Conservation (phyloP, 2,329 filamentous ascomycete genomes). For the Fonsecaea monophora region DNA sequence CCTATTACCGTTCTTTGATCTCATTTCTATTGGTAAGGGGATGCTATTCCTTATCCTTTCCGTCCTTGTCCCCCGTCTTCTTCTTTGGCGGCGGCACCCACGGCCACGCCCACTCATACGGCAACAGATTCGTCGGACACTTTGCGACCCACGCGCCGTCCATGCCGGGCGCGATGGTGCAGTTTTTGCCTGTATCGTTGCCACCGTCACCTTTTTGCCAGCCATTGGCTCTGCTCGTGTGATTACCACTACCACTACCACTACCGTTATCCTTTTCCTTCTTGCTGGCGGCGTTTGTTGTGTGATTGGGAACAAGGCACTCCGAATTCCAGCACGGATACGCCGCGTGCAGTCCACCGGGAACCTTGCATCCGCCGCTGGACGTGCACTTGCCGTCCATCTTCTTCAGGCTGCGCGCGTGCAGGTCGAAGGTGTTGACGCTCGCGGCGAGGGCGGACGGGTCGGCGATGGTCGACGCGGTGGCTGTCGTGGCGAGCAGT, state of each 20-base stretch:
- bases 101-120: conserved; percentile 14
- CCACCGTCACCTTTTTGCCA: not conserved
- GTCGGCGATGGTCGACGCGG: not conserved
- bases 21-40: too few relatives aligned
- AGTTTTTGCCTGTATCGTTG: conserved; percentile 5
- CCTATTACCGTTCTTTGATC: too few relatives aligned
- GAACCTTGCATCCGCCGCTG: conserved; percentile 10
- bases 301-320: not conserved
- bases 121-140: conserved; percentile 9
- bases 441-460: not conserved
- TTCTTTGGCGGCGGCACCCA: not conserved
- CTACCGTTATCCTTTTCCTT: too few relatives aligned
- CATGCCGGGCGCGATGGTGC: conserved; percentile 11
- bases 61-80: not conserved
- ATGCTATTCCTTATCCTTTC: not conserved
- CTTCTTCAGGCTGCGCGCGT: conserved; percentile 2
- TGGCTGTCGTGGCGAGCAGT: not conserved
- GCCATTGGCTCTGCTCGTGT: not conserved
- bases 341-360: conserved; percentile 6
- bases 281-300: too few relatives aligned
- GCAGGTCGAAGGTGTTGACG: not conserved
- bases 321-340: conserved; percentile 11
- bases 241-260: too few relatives aligned
- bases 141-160: conserved; percentile 13
- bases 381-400: conserved; percentile 9